phyloP scores from a whole-genome alignment of 768 basidiomycete genomes.

The Tricholoma matsutake region DNA sequence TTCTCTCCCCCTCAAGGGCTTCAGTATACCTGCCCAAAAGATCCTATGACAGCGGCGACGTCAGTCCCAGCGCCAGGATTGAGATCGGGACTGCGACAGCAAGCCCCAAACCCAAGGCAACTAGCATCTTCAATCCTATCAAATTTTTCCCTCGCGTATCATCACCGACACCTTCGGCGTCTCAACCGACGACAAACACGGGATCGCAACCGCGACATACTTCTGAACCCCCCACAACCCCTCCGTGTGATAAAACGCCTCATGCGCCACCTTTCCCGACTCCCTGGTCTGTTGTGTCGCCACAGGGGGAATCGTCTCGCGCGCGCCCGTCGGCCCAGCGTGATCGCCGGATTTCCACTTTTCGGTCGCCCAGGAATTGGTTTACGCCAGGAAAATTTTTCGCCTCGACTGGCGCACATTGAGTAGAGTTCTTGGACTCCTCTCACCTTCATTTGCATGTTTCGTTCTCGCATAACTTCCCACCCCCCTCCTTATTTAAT shows the following conservation, averaged over 20 bases:
- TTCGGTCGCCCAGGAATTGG: conserved; percentile 48
- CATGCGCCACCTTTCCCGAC: conserved; percentile 32
- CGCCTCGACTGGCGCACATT: conserved; percentile 35
- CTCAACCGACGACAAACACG: conserved; percentile 28
- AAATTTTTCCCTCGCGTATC: conserved; percentile 51
- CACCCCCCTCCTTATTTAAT: conserved; percentile 2
- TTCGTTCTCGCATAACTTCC: background rate
- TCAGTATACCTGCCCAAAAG: conserved; percentile 21
- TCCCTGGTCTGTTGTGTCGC: conserved; percentile 28
- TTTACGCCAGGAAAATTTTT: conserved; percentile 53
- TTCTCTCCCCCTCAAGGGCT: conserved; percentile 38
- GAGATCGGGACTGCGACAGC: background rate
- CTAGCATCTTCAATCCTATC: conserved; percentile 38
- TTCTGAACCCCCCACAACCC: conserved; percentile 31
- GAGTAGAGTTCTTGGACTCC: conserved; percentile 9
- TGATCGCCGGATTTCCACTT: conserved; percentile 17
- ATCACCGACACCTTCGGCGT: conserved; percentile 38
- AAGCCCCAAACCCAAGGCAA: conserved; percentile 25
- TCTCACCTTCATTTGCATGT: background rate
- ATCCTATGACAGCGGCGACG: conserved; percentile 18
- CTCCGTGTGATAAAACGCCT: conserved; percentile 37
- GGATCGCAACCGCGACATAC: conserved; percentile 24
- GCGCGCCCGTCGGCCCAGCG: conserved; percentile 19
- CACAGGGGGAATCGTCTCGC: conserved; percentile 15
- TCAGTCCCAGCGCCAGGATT: background rate